Conservation (phyloP, 345 rosid species). For the Eucalyptus grandis region DNA sequence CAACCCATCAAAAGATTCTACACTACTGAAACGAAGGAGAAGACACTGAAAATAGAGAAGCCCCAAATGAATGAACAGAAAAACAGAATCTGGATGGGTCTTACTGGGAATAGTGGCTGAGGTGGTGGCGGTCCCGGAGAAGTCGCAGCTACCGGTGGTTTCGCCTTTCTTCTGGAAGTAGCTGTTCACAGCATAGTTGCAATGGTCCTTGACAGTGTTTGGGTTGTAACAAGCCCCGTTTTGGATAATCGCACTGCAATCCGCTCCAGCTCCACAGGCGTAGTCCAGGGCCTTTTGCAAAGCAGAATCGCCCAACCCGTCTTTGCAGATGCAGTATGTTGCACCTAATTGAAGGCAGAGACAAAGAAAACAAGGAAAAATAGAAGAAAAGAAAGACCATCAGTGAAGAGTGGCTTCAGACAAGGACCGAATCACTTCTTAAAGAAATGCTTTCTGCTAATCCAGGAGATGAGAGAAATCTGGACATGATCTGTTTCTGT, state of each 20-base stretch:
- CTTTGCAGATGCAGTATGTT: constrained; percentile 64
- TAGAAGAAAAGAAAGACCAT: neutral
- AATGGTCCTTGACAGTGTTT: constrained; percentile 77
- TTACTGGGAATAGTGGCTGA: constrained; percentile 6
- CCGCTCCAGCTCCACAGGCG: constrained; percentile 91
- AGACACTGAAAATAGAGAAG: neutral
- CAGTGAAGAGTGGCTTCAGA: neutral
- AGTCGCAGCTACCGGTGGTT: constrained; percentile 55
- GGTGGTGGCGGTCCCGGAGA: constrained; percentile 54
- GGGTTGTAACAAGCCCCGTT: constrained; percentile 76
- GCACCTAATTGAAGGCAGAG: constrained; percentile 23
- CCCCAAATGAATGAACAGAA: neutral
- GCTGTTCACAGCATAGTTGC: constrained; percentile 82
- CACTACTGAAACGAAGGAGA: neutral
- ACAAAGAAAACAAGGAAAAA: neutral
- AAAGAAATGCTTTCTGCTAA: neutral
- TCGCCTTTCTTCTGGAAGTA: constrained; percentile 66
- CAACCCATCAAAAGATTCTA: neutral
- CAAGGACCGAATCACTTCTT: neutral
- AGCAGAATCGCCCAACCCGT: constrained; percentile 32
- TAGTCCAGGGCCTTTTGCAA: constrained; percentile 74
- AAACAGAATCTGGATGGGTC: neutral
- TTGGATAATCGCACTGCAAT: constrained; percentile 38
- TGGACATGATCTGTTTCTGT: neutral
- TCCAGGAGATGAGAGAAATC: neutral